Evolutionary conservation across 2,329 filamentous ascomycete genomes (phyloP).

Genomic region (Grosmannia huntii): DNA sequence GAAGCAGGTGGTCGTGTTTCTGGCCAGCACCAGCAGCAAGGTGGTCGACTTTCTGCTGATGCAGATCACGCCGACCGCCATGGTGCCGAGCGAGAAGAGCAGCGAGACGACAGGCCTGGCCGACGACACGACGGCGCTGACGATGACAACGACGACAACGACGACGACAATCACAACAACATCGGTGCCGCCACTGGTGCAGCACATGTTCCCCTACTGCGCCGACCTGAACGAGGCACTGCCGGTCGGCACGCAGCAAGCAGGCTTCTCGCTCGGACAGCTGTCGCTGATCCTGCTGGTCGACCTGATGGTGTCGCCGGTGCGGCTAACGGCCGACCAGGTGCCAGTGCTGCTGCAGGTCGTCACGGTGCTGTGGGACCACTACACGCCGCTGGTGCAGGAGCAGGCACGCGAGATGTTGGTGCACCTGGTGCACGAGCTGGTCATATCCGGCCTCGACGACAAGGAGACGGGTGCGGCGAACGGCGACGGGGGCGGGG

Average conservation of each 20-base stretch:
- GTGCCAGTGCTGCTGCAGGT: constrained; percentile 82
- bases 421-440: constrained; percentile 90
- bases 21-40: constrained; percentile 72
- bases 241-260: constrained; percentile 80
- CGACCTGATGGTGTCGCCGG: constrained; percentile 87
- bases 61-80: constrained; percentile 88
- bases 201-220: constrained; percentile 59
- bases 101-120: constrained; percentile 21
- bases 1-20: constrained; percentile 94
- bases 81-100: constrained; percentile 82
- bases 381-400: constrained; percentile 88
- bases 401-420: constrained; percentile 97
- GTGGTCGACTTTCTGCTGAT: constrained; percentile 88
- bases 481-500: background rate
- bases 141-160: background rate
- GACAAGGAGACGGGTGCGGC: constrained; percentile 17
- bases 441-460: constrained; percentile 64
- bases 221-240: constrained; percentile 70
- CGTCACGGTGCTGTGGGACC: constrained; percentile 90
- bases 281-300: constrained; percentile 87
- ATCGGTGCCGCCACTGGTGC: background rate
- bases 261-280: constrained; percentile 84
- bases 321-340: constrained; percentile 65
- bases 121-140: background rate
- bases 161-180: background rate